phyloP scores from a whole-genome alignment of 371 early-diverging fungal genomes.

The Haplosporangium sp. region DNA sequence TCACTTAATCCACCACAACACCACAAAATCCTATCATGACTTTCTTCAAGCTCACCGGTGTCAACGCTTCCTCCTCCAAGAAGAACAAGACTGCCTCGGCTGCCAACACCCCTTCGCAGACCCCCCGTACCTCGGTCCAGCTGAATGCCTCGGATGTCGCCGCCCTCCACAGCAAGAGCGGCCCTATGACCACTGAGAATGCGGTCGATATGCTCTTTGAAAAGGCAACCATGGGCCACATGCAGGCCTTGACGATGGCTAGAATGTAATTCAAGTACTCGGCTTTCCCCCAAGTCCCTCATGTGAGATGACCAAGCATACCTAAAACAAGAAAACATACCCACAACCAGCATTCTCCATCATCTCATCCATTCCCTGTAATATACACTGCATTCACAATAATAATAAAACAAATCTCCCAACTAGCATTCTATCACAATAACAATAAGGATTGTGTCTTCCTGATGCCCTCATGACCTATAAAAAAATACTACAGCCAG shows the following conservation, averaged over 20 bases:
- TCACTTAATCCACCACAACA: background rate
- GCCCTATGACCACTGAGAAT: too few relatives aligned
- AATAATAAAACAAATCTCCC: too few relatives aligned
- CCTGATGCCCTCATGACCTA: too few relatives aligned
- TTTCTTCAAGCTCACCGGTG: constrained; percentile 33
- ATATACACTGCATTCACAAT: too few relatives aligned
- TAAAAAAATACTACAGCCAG: too few relatives aligned
- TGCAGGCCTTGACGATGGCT: constrained; percentile 20
- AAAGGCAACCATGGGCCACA: constrained; percentile 11
- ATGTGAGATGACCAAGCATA: background rate
- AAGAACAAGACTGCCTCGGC: constrained; percentile 49
- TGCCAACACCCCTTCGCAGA: constrained; percentile 24
- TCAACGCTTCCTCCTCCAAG: constrained; percentile 22
- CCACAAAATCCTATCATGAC: constrained; percentile 16
- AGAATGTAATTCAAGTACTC: constrained; percentile 12
- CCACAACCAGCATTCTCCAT: constrained; percentile 45
- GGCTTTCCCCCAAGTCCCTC: too few relatives aligned
- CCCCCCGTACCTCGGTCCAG: constrained; percentile 32
- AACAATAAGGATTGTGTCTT: too few relatives aligned
- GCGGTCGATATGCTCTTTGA: constrained; percentile 13
- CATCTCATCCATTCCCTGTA: too few relatives aligned
- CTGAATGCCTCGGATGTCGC: constrained; percentile 14
- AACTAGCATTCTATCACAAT: too few relatives aligned
- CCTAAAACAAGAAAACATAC: background rate
- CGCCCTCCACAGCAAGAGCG: too few relatives aligned